A percentile compares a stretch with the other conserved stretches of the same genome.
Conservation (phyloP, 441 rosid species). For the Erodium moschatum region DNA sequence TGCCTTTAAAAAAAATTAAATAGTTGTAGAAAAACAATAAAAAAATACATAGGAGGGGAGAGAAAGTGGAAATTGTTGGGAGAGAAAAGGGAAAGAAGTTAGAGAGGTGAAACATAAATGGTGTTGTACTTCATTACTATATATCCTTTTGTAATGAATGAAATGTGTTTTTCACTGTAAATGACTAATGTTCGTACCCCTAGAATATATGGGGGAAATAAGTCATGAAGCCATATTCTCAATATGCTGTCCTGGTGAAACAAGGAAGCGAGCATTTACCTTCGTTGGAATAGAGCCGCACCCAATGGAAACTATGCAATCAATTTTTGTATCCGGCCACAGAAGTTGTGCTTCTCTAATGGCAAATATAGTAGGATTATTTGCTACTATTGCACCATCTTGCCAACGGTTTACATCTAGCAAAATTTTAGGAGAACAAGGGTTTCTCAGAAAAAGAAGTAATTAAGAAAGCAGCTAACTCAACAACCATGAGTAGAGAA, state of each 20-base stretch:
- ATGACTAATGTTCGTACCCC: background rate
- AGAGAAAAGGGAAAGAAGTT: background rate
- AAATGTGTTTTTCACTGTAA: background rate
- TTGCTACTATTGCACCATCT: slow-evolving; percentile 99
- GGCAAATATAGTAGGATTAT: slow-evolving; percentile 85
- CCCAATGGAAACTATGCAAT: slow-evolving; percentile 88
- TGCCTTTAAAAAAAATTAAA: background rate
- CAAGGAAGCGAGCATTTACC: slow-evolving; percentile 34
- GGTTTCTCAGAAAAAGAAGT: background rate
- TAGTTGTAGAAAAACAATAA: background rate
- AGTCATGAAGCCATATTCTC: slow-evolving; percentile 10
- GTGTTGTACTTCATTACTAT: background rate
- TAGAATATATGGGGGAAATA: background rate
- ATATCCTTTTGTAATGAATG: background rate
- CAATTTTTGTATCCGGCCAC: slow-evolving; percentile 98
- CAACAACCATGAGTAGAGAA: background rate
- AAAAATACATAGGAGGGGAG: too few species aligned
- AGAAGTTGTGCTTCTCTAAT: slow-evolving; percentile 97
- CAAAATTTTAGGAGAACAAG: slow-evolving; percentile 14
- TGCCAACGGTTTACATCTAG: slow-evolving; percentile 87
- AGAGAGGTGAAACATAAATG: background rate
- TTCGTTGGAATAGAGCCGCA: slow-evolving; percentile 93
- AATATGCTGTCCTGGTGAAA: slow-evolving; percentile 3
- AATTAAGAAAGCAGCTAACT: background rate
- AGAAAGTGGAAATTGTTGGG: background rate